These are phyloP conservation scores for Podosphaera fusca DNA, from an alignment of 2,329 filamentous ascomycete species.

Conservation along the genomic window DNA sequence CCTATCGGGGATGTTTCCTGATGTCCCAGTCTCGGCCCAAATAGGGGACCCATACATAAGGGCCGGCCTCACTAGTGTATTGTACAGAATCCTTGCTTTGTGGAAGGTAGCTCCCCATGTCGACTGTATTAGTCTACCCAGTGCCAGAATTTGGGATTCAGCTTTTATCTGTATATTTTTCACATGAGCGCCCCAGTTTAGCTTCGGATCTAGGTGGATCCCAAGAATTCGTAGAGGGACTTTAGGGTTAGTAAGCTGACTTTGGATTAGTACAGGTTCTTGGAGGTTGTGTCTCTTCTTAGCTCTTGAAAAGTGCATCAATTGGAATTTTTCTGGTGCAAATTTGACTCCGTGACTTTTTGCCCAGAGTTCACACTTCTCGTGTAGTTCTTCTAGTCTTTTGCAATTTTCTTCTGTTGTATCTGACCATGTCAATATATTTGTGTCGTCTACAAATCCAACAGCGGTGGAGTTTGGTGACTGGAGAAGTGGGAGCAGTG, in stretches of 20 bases:
- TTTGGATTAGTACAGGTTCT: not conserved
- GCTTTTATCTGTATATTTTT: not conserved
- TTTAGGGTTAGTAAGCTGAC: not conserved
- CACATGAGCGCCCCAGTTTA: not conserved
- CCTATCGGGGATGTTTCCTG: not conserved
- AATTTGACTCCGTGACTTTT: not conserved
- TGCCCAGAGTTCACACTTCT: not conserved
- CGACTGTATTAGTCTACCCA: not conserved
- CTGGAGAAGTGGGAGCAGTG: not conserved
- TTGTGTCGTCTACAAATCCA: not conserved
- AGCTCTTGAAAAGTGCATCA: not conserved
- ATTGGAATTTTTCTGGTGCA: not conserved
- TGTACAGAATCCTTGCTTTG: no score
- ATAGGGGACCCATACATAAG: no score
- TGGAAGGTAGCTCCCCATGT: not conserved
- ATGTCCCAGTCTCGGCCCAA: not conserved
- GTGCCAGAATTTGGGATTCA: not conserved
- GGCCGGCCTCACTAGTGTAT: no score
- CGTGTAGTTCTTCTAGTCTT: not conserved
- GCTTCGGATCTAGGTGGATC: not conserved
- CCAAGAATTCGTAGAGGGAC: not conserved
- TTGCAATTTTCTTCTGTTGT: not conserved
- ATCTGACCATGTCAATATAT: not conserved
- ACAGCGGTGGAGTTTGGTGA: not conserved
- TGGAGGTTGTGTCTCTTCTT: not conserved